Conservation (phyloP, 2,329 filamentous ascomycete genomes). For the Epichloe gansuensis region DNA sequence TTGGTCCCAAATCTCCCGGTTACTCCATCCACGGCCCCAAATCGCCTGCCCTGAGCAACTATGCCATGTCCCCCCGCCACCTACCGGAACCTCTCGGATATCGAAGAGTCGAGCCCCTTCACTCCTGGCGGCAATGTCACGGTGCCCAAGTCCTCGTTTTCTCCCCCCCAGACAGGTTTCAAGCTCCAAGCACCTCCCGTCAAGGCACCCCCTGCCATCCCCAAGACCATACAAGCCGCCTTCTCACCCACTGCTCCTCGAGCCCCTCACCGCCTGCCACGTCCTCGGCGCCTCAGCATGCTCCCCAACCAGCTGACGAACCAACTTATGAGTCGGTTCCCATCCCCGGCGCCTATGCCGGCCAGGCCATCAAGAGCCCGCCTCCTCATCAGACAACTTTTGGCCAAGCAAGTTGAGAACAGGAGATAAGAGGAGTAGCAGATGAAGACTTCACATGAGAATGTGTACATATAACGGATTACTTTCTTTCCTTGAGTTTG, state of each 20-base stretch:
- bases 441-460: neutral
- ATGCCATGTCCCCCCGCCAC: constrained; percentile 44
- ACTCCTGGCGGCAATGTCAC: constrained; percentile 43
- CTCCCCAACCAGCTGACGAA: constrained; percentile 63
- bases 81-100: constrained; percentile 38
- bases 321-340: constrained; percentile 74
- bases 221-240: constrained; percentile 48
- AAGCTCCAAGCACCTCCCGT: constrained; percentile 74
- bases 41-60: constrained; percentile 31
- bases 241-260: constrained; percentile 39
- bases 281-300: constrained; percentile 31
- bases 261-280: constrained; percentile 8
- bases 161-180: constrained; percentile 49
- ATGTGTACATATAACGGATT: neutral
- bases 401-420: constrained; percentile 18
- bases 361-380: constrained; percentile 39
- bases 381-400: constrained; percentile 32
- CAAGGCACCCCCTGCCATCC: constrained; percentile 66
- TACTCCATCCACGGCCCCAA: constrained; percentile 15
- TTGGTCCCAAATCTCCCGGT: constrained; percentile 49
- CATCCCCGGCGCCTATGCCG: constrained; percentile 73
- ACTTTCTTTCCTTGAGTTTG: no score
- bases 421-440: neutral
- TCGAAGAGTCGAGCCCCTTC: constrained; percentile 33
- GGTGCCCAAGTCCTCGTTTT: constrained; percentile 51